Base-by-base conservation (phyloP, 2,329 filamentous ascomycete genomes). In the Diaporthe sp. region DNA sequence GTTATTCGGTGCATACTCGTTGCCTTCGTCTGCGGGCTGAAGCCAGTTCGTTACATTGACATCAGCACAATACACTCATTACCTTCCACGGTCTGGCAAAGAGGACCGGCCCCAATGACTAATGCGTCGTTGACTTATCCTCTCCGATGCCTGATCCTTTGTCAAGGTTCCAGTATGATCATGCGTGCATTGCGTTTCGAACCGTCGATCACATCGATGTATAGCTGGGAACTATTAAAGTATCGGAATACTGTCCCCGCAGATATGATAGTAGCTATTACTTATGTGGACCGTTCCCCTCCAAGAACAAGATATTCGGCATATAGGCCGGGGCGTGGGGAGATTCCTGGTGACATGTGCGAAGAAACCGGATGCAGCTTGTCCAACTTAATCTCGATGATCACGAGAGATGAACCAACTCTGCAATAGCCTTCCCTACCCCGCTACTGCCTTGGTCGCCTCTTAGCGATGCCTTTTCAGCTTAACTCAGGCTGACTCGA, bases 341-440 rank as follows among this genome's bases (percentile, higher is more conserved):
- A 19, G 55, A 19, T 19, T 44, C 22, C 6, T 28, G 37, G 37
- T 44, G 28, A 39, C 39, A 28, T 25, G 39, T 62, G 59, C 13
- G 39, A 44, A 62, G 62, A 51, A 25, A 68, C 44, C 44, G 25
- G 44, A 68, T 68, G 61, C 62, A 68, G 62, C 61, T 37, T 37
- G 31, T 25, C n/a, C 13, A 67, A 68, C 62, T 8, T 37, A 67
- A 67, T 67, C 62, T 67, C 62, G 62, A 67, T 67, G 42, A 51
- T 17, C 19, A 51, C 25, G 28, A 51, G 28, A 37, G 62, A 51
- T 34, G 44, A 67, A 51, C 31, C 44, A 51, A 34, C 42, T 37
- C 62, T 51, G 19, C 44, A 67, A 51, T 51, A 37, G 44, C 31
- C 6, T 49, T 34, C 9, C 17, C 12, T 39, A 68, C 62, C 46